These are phyloP conservation scores for Pythium rhizo-oryzae DNA, from an alignment of 352 stramenopile genomes.

Conservation along the genomic window DNA sequence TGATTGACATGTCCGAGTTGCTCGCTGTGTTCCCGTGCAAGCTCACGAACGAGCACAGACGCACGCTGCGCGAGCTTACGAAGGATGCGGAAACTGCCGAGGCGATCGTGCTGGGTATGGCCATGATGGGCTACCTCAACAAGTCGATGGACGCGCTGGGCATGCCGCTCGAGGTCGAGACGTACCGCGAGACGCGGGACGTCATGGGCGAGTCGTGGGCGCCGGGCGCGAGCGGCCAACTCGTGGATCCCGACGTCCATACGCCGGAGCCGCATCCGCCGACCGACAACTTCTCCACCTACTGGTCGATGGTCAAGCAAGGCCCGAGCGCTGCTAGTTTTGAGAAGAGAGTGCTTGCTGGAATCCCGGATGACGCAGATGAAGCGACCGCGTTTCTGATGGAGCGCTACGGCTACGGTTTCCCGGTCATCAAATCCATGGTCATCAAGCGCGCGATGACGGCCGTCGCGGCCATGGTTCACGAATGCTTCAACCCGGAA, in stretches of 20 bases:
- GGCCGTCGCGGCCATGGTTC: conserved; percentile 18
- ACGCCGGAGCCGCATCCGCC: conserved; percentile 12
- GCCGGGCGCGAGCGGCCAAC: conserved; percentile 10
- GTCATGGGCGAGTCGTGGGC: conserved; percentile 23
- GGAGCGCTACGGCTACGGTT: conserved; percentile 8
- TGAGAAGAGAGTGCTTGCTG: conserved; percentile 14
- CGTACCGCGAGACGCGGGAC: conserved; percentile 24
- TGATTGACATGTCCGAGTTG: conserved; percentile 19
- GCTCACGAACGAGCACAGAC: conserved; percentile 24
- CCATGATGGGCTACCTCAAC: conserved; percentile 32
- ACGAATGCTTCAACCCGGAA: conserved; percentile 26
- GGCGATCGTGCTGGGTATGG: conserved; percentile 20
- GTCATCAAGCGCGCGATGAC: conserved; percentile 13
- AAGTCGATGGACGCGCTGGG: conserved; percentile 27
- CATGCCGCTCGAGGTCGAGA: conserved; percentile 26
- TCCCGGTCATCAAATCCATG: conserved; percentile 19
- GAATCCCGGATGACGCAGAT: conserved; percentile 11
- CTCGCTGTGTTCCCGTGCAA: conserved; percentile 28
- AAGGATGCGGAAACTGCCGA: conserved; percentile 15
- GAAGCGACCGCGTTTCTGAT: conserved; percentile 11
- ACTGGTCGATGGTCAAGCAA: conserved; percentile 20
- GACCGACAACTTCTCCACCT: conserved; percentile 16
- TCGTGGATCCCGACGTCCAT: conserved; percentile 21
- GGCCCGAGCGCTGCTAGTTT: conserved; percentile 23
- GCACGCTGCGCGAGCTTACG: conserved; percentile 8